A percentile compares a stretch with the other conserved stretches of the same genome.
These are phyloP conservation scores for Penicillium sp. DNA, from an alignment of 2,329 filamentous ascomycete species.

Conservation along the genomic window DNA sequence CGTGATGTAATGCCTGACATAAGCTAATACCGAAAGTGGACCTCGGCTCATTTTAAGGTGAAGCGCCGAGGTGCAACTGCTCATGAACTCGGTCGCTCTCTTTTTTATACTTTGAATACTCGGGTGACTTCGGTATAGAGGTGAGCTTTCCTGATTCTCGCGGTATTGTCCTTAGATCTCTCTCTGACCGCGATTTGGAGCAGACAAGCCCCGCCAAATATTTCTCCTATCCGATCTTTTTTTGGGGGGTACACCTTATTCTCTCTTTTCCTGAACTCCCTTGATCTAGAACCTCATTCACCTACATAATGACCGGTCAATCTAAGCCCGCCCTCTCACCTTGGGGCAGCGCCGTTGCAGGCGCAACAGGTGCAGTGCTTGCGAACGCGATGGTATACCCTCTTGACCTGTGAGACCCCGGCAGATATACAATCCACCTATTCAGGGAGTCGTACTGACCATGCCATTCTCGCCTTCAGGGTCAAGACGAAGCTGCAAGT, in stretches of 20 bases:
- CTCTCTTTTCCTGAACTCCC: constrained; percentile 3
- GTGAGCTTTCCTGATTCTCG: constrained; percentile 3
- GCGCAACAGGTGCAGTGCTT: constrained; percentile 87
- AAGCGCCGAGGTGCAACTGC: constrained; percentile 34
- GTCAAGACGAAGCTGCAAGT: constrained; percentile 97
- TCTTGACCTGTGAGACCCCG: constrained; percentile 78
- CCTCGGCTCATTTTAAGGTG: constrained; percentile 37
- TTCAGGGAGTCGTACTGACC: constrained; percentile 15
- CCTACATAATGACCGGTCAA: constrained; percentile 52
- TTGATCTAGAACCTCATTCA: constrained; percentile 3
- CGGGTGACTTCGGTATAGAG: constrained; percentile 23
- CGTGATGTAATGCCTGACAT: constrained; percentile 8
- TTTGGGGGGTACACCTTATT: neutral
- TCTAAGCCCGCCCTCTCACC: constrained; percentile 76
- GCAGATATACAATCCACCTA: neutral
- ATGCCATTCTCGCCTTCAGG: constrained; percentile 49
- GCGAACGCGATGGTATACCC: constrained; percentile 96
- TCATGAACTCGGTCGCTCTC: constrained; percentile 12
- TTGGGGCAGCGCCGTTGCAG: constrained; percentile 90
- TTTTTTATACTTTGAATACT: constrained; percentile 11
- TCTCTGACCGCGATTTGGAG: constrained; percentile 12
- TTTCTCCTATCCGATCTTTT: constrained; percentile 20
- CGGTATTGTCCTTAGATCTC: neutral
- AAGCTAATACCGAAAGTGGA: constrained; percentile 25
- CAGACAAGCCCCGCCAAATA: constrained; percentile 20